These are phyloP conservation scores for Haplosporangium gracile DNA, from an alignment of 192 early-diverging fungal species.

Conservation along the genomic window DNA sequence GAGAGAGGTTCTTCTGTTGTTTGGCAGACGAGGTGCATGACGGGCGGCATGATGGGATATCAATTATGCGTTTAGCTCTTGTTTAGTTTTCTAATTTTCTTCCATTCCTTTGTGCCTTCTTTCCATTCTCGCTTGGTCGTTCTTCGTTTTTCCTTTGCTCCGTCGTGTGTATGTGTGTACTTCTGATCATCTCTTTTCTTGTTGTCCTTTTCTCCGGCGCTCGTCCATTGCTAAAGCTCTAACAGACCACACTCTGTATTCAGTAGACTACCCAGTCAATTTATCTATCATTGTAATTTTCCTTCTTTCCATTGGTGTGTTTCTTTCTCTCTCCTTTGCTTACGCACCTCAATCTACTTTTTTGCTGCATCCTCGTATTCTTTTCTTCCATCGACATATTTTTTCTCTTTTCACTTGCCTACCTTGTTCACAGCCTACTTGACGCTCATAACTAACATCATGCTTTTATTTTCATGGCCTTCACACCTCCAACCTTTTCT, in stretches of 20 bases:
- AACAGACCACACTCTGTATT: background rate
- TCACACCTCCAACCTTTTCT: background rate
- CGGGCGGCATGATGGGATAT: background rate
- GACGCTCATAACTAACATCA: background rate
- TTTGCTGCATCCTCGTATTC: background rate
- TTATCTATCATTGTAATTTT: background rate
- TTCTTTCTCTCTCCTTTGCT: no score
- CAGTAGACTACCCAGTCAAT: background rate
- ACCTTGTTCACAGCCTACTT: background rate
- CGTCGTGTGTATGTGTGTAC: background rate
- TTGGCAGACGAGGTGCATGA: background rate
- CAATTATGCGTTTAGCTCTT: constrained; percentile 2
- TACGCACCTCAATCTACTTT: background rate
- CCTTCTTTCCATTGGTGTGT: background rate
- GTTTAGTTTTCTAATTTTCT: background rate
- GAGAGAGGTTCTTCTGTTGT: background rate
- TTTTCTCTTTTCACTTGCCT: background rate
- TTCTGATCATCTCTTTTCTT: background rate
- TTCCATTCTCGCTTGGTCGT: background rate
- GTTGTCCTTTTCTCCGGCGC: background rate
- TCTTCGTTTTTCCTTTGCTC: background rate
- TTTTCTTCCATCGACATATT: background rate
- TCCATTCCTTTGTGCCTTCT: background rate
- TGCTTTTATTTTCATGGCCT: background rate
- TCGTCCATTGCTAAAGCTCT: background rate